Base-by-base conservation (phyloP, 2,329 filamentous ascomycete genomes). In the Trichoderma asperellum region DNA sequence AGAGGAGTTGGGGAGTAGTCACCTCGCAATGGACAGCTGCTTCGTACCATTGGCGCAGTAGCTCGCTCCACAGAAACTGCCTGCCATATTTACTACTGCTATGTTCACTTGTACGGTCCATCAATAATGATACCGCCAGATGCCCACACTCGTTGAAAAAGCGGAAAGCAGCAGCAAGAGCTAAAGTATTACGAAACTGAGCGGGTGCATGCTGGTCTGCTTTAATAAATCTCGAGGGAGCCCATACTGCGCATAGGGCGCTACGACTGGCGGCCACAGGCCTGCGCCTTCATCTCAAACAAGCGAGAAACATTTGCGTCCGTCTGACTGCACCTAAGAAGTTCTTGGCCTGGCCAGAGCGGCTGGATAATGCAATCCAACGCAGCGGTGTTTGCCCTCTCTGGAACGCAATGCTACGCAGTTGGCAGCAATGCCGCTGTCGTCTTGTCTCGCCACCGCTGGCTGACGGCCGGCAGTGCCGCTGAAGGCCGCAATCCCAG, bases 381-480 rank as follows among this genome's bases (percentile, higher is more conserved):
- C 40, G 53, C 21, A 67, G 32, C 55, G 64, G 55, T 43, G 35
- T 67, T 24, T 67, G 63, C 63, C 63, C 24, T 67, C 27, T 67
- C 53, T 49, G 55, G 64, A 59, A 59, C 64, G 64, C 64, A 52
- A 58, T 67, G 55, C 64, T 65, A 65, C 63, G 27, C 52, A 57
- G 29, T 12, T 49, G 43, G 52, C 49, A 65, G 37, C 37, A 47
- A 37, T 32, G 53, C 62, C 49, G 62, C 40, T 18, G 43, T 49
- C 55, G 35, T 67, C 40, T 67, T 29, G 63, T 56, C 35, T 65
- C 40, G 63, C 63, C 55, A 67, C 63, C 49, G 47, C 57, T 61
- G 66, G 47, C 65, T 68, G 66, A 68, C 66, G 29, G 47, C 66
- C 66, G 66, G 49, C 49, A 68, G 35, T 56, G 66, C 66, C 66